Evolutionary conservation across 2,329 filamentous ascomycete genomes (phyloP), one percentile per base, ranked within the genome.

Genomic region (Pseudogymnoascus sp.): DNA sequence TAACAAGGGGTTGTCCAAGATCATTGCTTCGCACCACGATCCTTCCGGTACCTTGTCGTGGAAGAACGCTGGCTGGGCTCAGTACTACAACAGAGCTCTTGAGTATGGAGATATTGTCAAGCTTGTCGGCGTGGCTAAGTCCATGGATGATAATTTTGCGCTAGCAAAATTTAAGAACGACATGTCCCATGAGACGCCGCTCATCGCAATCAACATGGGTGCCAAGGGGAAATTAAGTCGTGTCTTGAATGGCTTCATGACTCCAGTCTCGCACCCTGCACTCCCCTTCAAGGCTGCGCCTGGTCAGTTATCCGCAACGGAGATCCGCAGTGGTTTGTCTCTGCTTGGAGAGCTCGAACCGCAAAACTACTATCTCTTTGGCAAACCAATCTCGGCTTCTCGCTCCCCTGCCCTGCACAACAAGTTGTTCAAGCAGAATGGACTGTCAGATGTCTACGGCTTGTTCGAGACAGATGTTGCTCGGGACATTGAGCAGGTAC

Each of bases 151-250:
- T 76, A 99, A 99, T 74, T 95, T 90, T 72, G 86, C 89, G 42
- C 82, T 97, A 31, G 85, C 86, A 42, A 84, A 84, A 59, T 99
- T 99, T 83, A 93, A 90, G 78, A 77, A 82, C 21, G 88, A 84
- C 78, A 92, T 93, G 76, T 80, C 85, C 38, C 89, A 96, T 72
- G 82, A 88, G 62, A 86, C 87, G n/a, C 93, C 93, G 0, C 78
- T 99, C 63, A 97, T 99, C 69, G 91, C 90, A 1, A 89, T 99
- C 73, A 99, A 99, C 76, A 97, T 99, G 93, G 93, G 93, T 31
- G 80, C 85, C 59, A 80, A 84, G 25, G 95, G 95, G 59, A 95
- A 96, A 77, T 82, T 97, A 43, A 96, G 91, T 71, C 88, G 95
- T 36, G 88, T 99, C 49, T 79, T 96, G 64, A 99, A 99, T 75